Percentiles rank a stretch among this genome's conserved stretches.
These are phyloP conservation scores for Colletotrichum camelliae DNA, from an alignment of 2,329 filamentous ascomycete species.

Conservation along the genomic window DNA sequence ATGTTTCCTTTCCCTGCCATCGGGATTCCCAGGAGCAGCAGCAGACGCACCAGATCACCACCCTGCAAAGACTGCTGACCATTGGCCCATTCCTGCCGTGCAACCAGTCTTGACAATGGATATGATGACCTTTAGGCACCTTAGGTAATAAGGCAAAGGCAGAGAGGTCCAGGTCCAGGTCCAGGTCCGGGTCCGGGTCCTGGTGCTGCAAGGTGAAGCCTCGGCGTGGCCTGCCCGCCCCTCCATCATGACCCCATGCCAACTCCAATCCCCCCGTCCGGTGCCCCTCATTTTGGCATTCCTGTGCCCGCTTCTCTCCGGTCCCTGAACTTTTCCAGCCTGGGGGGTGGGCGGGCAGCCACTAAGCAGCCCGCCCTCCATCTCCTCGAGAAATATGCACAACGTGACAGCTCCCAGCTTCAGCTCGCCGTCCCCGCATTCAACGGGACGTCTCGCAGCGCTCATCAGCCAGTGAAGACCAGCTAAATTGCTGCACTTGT, in stretches of 20 bases:
- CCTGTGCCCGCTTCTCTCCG: constrained; percentile 19
- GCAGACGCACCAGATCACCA: background rate
- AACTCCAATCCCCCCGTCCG: constrained; percentile 3
- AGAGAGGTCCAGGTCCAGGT: background rate
- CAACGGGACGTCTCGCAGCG: constrained; percentile 2
- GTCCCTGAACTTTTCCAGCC: constrained; percentile 1
- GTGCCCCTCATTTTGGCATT: constrained; percentile 18
- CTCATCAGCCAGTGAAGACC: background rate
- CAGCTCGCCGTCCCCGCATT: constrained; percentile 12
- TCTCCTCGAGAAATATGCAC: background rate
- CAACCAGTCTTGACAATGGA: background rate
- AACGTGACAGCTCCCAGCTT: background rate
- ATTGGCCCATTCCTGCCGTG: background rate
- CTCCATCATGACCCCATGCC: constrained; percentile 10
- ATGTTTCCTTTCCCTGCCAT: background rate
- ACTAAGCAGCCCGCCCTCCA: background rate
- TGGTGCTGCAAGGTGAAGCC: background rate
- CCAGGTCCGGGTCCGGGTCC: background rate
- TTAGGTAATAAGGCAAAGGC: background rate
- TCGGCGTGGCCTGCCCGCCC: background rate
- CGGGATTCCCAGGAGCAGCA: constrained; percentile 2
- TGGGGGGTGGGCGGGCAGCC: background rate
- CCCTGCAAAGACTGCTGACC: background rate
- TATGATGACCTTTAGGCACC: background rate
- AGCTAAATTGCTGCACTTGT: background rate